These are phyloP conservation scores for Candida fluviatilis DNA, from an alignment of 805 yeast species.

Conservation along the genomic window DNA sequence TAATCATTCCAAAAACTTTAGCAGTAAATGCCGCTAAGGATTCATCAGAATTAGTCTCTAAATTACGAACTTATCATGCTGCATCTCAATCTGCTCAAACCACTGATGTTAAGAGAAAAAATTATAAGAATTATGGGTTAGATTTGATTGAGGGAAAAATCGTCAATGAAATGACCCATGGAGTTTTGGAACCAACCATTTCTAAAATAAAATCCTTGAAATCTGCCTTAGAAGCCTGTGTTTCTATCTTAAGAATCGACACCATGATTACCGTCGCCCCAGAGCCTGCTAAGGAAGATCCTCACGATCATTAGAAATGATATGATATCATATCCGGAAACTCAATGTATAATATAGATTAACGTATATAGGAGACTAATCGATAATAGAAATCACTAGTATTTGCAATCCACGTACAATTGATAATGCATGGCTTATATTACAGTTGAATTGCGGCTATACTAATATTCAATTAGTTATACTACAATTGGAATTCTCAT, in stretches of 20 bases:
- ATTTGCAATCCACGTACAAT: too few relatives aligned
- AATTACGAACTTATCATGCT: conserved; percentile 93
- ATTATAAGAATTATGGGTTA: conserved; percentile 87
- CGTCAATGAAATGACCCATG: conserved; percentile 76
- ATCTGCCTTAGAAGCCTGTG: conserved; percentile 96
- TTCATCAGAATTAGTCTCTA: conserved; percentile 90
- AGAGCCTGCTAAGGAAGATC: conserved; percentile 87
- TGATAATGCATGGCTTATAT: too few relatives aligned
- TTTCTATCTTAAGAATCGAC: conserved; percentile 94
- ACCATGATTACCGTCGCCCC: conserved; percentile 98
- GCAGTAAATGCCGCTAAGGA: conserved; percentile 98
- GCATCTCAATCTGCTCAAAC: conserved; percentile 84
- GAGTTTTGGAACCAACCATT: conserved; percentile 94
- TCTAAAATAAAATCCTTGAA: conserved; percentile 90
- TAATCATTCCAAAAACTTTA: conserved; percentile 91
- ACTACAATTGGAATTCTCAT: too few relatives aligned
- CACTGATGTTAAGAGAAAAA: conserved; percentile 79
- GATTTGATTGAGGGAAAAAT: conserved; percentile 90
- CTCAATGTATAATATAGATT: conserved; percentile 2
- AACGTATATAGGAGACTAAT: conserved; percentile 2
- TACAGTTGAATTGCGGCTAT: too few relatives aligned
- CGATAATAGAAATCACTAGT: background rate
- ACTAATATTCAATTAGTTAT: too few relatives aligned
- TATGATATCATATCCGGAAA: background rate
- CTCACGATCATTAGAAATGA: conserved; percentile 65